Evolutionary conservation across 176 grass and related monocot genomes (phyloP).

Genomic region (Aegilops speltoides): DNA sequence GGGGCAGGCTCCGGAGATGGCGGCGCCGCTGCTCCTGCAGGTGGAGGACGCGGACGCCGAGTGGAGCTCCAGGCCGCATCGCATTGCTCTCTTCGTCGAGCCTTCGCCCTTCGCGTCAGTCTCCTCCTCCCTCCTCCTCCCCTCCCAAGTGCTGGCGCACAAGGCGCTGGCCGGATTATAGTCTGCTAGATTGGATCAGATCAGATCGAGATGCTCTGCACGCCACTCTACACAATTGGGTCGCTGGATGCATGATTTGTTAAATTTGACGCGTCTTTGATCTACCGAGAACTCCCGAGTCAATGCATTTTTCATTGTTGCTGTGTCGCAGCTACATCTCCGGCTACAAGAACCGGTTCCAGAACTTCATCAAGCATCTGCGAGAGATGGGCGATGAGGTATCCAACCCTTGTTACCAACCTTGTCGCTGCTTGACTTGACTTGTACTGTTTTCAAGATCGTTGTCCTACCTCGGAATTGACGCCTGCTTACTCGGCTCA

Average conservation of each 20-base stretch:
- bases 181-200: conserved; percentile 20
- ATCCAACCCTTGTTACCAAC: neutral
- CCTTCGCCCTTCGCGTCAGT: conserved; percentile 92
- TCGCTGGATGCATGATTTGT: conserved; percentile 13
- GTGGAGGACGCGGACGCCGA: conserved; percentile 37
- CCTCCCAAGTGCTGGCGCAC: neutral
- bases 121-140: neutral
- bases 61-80: conserved; percentile 60
- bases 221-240: neutral
- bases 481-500: conserved; percentile 24
- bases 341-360: conserved; percentile 93
- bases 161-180: neutral
- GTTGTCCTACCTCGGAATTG: conserved; percentile 12
- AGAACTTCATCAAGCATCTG: conserved; percentile 98
- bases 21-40: conserved; percentile 34
- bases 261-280: neutral
- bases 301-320: conserved; percentile 24
- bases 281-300: neutral
- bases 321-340: conserved; percentile 69
- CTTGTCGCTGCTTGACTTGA: neutral
- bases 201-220: conserved; percentile 32
- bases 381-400: conserved; percentile 98
- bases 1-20: conserved; percentile 34
- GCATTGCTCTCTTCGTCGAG: conserved; percentile 91
- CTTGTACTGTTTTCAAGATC: conserved; percentile 9